Evolutionary conservation across 768 basidiomycete species (phyloP).

Genomic region (Leccinum barrowsii): DNA sequence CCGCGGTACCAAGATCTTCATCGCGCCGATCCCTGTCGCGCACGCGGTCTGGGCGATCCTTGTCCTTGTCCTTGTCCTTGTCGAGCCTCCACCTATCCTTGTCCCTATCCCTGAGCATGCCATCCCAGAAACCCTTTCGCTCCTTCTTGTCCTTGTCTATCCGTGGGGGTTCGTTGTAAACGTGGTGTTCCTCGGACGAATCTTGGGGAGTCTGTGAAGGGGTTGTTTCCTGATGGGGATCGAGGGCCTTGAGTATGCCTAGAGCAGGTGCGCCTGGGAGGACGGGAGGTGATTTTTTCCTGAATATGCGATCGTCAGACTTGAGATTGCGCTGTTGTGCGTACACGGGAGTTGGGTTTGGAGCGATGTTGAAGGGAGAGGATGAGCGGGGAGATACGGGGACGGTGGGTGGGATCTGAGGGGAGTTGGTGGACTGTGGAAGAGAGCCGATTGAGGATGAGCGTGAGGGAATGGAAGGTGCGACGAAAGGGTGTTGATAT

Average conservation of each 20-base stretch:
- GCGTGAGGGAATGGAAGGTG: constrained; percentile 40
- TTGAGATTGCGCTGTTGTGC: constrained; percentile 14
- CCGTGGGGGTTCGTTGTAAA: constrained; percentile 21
- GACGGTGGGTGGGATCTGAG: constrained; percentile 28
- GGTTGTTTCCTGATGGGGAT: constrained; percentile 41
- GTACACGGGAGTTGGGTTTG: constrained; percentile 19
- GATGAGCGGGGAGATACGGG: constrained; percentile 36
- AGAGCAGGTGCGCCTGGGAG: constrained; percentile 25
- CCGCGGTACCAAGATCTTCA: constrained; percentile 46
- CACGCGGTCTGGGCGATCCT: constrained; percentile 29
- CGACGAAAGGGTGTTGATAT: constrained; percentile 25
- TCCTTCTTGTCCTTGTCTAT: constrained; percentile 46
- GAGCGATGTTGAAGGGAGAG: constrained; percentile 43
- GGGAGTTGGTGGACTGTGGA: constrained; percentile 39
- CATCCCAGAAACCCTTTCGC: constrained; percentile 55
- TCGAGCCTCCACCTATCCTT: constrained; percentile 30
- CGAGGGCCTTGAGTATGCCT: constrained; percentile 44
- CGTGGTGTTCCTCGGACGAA: constrained; percentile 30
- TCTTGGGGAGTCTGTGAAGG: constrained; percentile 20
- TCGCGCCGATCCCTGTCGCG: constrained; percentile 30
- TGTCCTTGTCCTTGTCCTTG: constrained; percentile 36
- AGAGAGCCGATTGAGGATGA: constrained; percentile 51
- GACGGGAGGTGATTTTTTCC: constrained; percentile 30
- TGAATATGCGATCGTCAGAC: constrained; percentile 18
- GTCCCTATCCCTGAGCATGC: constrained; percentile 34